Evolutionary conservation across 2,329 filamentous ascomycete species (phyloP).

Genomic region (Botrytis cinerea): DNA sequence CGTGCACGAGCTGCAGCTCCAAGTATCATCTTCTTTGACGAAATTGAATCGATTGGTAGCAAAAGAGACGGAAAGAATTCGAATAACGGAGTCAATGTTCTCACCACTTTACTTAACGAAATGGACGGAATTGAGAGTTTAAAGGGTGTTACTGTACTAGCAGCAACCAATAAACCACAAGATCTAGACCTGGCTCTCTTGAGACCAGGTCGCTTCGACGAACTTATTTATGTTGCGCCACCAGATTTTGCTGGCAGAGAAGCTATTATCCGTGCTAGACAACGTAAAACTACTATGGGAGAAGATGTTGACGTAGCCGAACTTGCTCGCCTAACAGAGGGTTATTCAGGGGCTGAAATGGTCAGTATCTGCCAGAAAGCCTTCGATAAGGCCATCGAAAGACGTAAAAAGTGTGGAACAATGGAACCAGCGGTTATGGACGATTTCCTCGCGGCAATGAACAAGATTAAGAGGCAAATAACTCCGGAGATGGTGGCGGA

Average conservation of each 20-base stretch:
- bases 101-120: slow-evolving; percentile 87
- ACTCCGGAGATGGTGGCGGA: slow-evolving; percentile 58
- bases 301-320: slow-evolving; percentile 65
- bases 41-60: slow-evolving; percentile 79
- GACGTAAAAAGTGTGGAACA: slow-evolving; percentile 47
- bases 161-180: slow-evolving; percentile 89
- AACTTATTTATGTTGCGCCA: slow-evolving; percentile 81
- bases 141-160: slow-evolving; percentile 81
- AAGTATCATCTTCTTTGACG: slow-evolving; percentile 95
- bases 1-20: slow-evolving; percentile 84
- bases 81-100: slow-evolving; percentile 69
- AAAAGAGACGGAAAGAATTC: slow-evolving; percentile 50
- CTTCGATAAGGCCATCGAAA: slow-evolving; percentile 53
- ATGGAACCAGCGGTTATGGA: slow-evolving; percentile 48
- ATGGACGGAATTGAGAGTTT: slow-evolving; percentile 93
- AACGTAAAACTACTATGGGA: slow-evolving; percentile 59
- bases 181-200: slow-evolving; percentile 82
- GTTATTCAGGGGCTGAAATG: slow-evolving; percentile 85
- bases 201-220: slow-evolving; percentile 82
- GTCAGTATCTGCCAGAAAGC: slow-evolving; percentile 58
- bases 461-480: slow-evolving; percentile 56
- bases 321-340: slow-evolving; percentile 67
- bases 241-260: slow-evolving; percentile 72
- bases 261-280: slow-evolving; percentile 73
- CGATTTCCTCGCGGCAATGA: slow-evolving; percentile 49